These are phyloP conservation scores for Fonsecaea pedrosoi DNA, from an alignment of 2,329 filamentous ascomycete genomes.

Conservation along the genomic window DNA sequence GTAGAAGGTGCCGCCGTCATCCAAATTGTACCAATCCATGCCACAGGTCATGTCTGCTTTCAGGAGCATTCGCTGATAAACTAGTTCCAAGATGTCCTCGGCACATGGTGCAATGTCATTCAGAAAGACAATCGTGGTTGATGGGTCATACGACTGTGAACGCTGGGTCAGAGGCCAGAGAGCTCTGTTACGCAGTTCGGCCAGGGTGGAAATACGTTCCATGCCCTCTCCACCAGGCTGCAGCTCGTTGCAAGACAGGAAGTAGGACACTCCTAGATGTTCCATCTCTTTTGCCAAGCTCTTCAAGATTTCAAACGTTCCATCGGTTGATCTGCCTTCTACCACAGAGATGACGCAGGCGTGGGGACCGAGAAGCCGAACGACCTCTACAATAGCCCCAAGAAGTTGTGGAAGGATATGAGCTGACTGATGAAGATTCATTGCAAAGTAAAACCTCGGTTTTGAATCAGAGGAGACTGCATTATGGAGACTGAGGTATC, in stretches of 20 bases:
- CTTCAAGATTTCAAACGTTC: conserved; percentile 59
- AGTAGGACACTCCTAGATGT: conserved; percentile 39
- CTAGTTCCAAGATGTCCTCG: conserved; percentile 65
- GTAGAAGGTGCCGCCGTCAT: conserved; percentile 59
- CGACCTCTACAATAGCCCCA: conserved; percentile 59
- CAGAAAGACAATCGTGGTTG: conserved; percentile 59
- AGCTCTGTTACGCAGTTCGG: conserved; percentile 61
- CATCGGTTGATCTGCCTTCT: conserved; percentile 63
- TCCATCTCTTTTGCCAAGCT: conserved; percentile 52
- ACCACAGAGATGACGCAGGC: conserved; percentile 63
- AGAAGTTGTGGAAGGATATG: conserved; percentile 59
- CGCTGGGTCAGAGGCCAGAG: conserved; percentile 54
- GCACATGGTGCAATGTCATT: conserved; percentile 61
- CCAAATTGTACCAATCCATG: conserved; percentile 62
- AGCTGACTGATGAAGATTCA: conserved; percentile 58
- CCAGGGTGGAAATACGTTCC: conserved; percentile 57
- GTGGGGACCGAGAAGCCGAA: conserved; percentile 58
- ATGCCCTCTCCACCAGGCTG: conserved; percentile 49
- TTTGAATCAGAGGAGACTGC: not conserved
- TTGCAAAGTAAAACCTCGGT: conserved; percentile 58
- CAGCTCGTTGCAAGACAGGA: conserved; percentile 48
- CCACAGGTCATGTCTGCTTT: conserved; percentile 64
- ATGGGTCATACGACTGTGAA: conserved; percentile 39
- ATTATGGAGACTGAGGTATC: conserved; percentile 20
- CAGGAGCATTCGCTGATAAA: conserved; percentile 56